A percentile compares a stretch with the other conserved stretches of the same genome.
phyloP scores from a whole-genome alignment of 805 yeast species.

The Ogataea nitratoaversa region DNA sequence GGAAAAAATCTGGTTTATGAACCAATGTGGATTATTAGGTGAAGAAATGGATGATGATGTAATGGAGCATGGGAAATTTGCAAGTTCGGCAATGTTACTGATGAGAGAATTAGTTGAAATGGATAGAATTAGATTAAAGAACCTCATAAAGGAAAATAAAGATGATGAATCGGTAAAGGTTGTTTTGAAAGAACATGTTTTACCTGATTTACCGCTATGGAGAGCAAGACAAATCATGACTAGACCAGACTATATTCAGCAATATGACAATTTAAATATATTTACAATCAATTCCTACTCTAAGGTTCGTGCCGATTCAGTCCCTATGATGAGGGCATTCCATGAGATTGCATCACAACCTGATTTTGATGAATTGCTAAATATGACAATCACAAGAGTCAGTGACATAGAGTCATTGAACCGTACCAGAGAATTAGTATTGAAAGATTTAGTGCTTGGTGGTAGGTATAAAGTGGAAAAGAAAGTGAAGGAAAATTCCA shows the following conservation, averaged over 20 bases:
- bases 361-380: slow-evolving; percentile 62
- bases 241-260: slow-evolving; percentile 72
- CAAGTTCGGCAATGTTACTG: slow-evolving; percentile 68
- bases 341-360: slow-evolving; percentile 71
- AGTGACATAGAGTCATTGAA: slow-evolving; percentile 72
- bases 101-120: slow-evolving; percentile 69
- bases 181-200: slow-evolving; percentile 38
- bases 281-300: slow-evolving; percentile 76
- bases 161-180: slow-evolving; percentile 1
- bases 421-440: slow-evolving; percentile 70
- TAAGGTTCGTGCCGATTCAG: slow-evolving; percentile 73
- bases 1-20: slow-evolving; percentile 82
- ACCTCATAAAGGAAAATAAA: slow-evolving; percentile 23
- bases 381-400: slow-evolving; percentile 64
- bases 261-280: slow-evolving; percentile 69
- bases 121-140: slow-evolving; percentile 39
- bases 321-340: slow-evolving; percentile 88
- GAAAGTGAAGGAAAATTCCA: slow-evolving; percentile 1
- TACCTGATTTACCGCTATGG: slow-evolving; percentile 80
- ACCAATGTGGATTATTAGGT: slow-evolving; percentile 77
- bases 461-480: slow-evolving; percentile 36
- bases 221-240: slow-evolving; percentile 83
- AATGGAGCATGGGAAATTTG: slow-evolving; percentile 76
- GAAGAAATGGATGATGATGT: slow-evolving; percentile 85
- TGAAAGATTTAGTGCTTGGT: slow-evolving; percentile 62